A percentile compares a stretch with the other conserved stretches of the same genome.
These are phyloP conservation scores for Leucaena leucocephala DNA, from an alignment of 306 rosid species.

Conservation along the genomic window DNA sequence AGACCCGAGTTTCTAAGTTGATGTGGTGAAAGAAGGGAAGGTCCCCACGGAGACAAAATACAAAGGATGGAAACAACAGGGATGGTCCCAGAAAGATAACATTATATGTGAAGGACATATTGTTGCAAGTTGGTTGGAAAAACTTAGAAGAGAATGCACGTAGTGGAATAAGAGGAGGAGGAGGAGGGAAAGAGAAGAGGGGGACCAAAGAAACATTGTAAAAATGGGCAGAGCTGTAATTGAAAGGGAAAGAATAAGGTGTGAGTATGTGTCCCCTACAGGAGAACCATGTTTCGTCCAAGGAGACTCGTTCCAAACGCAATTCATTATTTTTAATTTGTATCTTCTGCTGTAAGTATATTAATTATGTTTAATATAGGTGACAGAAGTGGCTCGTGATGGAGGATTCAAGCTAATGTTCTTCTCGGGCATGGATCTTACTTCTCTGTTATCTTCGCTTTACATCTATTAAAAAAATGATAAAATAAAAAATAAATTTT, in stretches of 20 bases:
- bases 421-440: too few species aligned
- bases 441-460: too few species aligned
- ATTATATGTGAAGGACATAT: neutral
- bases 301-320: constrained; percentile 50
- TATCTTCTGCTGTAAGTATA: too few species aligned
- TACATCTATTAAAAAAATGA: too few species aligned
- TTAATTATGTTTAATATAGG: too few species aligned
- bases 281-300: constrained; percentile 60
- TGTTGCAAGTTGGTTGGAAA: constrained; percentile 33
- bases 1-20: constrained; percentile 27
- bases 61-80: constrained; percentile 27
- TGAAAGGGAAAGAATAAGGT: constrained; percentile 36
- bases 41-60: constrained; percentile 22
- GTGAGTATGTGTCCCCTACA: constrained; percentile 47
- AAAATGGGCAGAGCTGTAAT: constrained; percentile 33
- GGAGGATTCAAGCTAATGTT: too few species aligned
- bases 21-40: constrained; percentile 14
- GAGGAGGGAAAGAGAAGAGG: neutral
- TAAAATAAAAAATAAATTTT: too few species aligned
- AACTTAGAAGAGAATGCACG: constrained; percentile 28
- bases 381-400: too few species aligned
- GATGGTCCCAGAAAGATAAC: constrained; percentile 49
- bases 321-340: neutral
- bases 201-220: constrained; percentile 44
- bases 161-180: constrained; percentile 35